Conservation (phyloP, 2,329 filamentous ascomycete species). For the Neofusicoccum ribis region DNA sequence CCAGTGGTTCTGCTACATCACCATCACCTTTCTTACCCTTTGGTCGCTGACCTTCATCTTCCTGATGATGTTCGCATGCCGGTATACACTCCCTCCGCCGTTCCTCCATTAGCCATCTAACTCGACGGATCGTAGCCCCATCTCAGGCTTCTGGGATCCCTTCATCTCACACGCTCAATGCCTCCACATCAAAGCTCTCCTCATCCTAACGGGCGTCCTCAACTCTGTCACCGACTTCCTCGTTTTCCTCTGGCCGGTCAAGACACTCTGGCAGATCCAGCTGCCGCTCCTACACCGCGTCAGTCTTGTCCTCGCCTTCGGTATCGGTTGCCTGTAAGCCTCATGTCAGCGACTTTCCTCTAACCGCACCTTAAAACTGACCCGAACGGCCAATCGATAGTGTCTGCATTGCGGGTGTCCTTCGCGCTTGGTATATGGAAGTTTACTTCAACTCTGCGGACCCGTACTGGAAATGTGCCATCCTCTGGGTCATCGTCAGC, state of each 20-base stretch:
- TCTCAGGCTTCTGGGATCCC: slow-evolving; percentile 11
- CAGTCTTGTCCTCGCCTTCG: slow-evolving; percentile 33
- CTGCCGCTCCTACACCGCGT: slow-evolving; percentile 32
- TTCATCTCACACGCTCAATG: slow-evolving; percentile 24
- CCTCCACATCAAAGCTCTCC: slow-evolving; percentile 28
- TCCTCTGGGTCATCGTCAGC: slow-evolving; percentile 30
- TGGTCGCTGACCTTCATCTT: slow-evolving; percentile 29
- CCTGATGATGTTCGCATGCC: slow-evolving; percentile 32
- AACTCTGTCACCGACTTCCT: slow-evolving; percentile 37
- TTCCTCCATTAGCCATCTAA: not conserved
- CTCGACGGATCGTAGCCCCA: not conserved
- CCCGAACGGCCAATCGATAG: not conserved
- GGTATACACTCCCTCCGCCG: slow-evolving; percentile 23
- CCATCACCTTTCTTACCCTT: slow-evolving; percentile 28
- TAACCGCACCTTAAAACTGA: not conserved
- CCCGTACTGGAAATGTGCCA: slow-evolving; percentile 26
- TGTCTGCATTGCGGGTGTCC: slow-evolving; percentile 32
- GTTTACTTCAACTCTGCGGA: slow-evolving; percentile 32
- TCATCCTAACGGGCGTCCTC: slow-evolving; percentile 29
- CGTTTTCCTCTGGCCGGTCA: slow-evolving; percentile 35
- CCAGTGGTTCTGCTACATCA: slow-evolving; percentile 31
- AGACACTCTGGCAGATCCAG: slow-evolving; percentile 29
- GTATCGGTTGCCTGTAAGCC: slow-evolving; percentile 29
- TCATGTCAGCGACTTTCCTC: not conserved
- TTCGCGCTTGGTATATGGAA: slow-evolving; percentile 32